A percentile compares a stretch with the other conserved stretches of the same genome.
Evolutionary conservation across 495 filamentous ascomycete genomes (phyloP).

Genomic region (Tirmania nivea): DNA sequence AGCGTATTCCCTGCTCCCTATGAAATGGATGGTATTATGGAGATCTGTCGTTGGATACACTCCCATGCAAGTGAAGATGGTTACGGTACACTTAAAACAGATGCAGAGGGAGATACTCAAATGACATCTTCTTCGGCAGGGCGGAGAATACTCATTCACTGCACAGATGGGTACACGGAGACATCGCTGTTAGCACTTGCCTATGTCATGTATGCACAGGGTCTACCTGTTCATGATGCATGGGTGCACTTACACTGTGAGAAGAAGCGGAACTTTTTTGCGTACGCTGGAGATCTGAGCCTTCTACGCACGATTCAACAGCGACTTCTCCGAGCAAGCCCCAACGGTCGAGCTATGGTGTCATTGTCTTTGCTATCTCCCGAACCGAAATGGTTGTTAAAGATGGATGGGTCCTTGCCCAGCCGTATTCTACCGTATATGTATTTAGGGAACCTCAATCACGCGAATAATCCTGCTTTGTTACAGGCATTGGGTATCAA

Average conservation of each 20-base stretch:
- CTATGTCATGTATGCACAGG: conserved; percentile 78
- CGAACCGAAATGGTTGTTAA: conserved; percentile 58
- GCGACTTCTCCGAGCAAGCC: conserved; percentile 39
- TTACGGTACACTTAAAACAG: conserved; percentile 24
- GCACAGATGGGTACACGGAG: conserved; percentile 90
- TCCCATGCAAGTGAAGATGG: conserved; percentile 39
- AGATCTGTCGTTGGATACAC: conserved; percentile 76
- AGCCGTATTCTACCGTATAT: conserved; percentile 80
- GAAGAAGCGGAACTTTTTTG: conserved; percentile 80
- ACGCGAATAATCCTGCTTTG: conserved; percentile 80
- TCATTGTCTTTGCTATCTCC: conserved; percentile 7
- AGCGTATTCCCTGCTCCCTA: conserved; percentile 61
- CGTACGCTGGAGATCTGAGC: conserved; percentile 72
- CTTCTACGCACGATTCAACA: conserved; percentile 54
- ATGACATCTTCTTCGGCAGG: conserved; percentile 16
- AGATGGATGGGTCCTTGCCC: conserved; percentile 76
- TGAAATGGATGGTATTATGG: conserved; percentile 63
- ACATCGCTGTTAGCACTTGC: conserved; percentile 68
- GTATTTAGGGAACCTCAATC: conserved; percentile 79
- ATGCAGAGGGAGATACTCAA: conserved; percentile 35
- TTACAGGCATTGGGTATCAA: conserved; percentile 58
- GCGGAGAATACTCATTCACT: conserved; percentile 67
- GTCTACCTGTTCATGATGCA: conserved; percentile 54
- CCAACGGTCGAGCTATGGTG: conserved; percentile 14
- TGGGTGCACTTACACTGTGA: conserved; percentile 69